phyloP scores from a whole-genome alignment of 345 rosid genomes.

The Lagerstroemia speciosa region DNA sequence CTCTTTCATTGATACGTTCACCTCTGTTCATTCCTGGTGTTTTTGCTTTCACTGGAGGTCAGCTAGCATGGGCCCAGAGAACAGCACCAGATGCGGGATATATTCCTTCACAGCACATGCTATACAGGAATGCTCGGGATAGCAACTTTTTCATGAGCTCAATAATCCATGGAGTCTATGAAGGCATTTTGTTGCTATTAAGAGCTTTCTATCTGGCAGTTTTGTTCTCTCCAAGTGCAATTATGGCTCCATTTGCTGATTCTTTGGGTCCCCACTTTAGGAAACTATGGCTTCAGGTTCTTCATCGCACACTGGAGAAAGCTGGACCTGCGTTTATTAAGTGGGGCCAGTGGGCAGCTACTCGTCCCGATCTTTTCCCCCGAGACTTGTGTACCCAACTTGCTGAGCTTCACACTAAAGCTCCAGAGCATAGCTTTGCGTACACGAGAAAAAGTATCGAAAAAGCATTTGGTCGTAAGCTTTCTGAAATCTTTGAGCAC shows the following conservation, averaged over 20 bases:
- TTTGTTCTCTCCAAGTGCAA: conserved; percentile 66
- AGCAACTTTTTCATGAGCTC: conserved; percentile 49
- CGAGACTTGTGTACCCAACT: conserved; percentile 84
- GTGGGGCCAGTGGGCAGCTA: conserved; percentile 99
- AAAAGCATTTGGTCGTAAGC: conserved; percentile 82
- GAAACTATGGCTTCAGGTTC: conserved; percentile 53
- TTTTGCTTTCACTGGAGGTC: conserved; percentile 47
- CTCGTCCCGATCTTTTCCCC: conserved; percentile 89
- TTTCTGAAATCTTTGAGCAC: conserved; percentile 71
- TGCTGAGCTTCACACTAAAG: conserved; percentile 78
- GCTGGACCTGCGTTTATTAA: conserved; percentile 99
- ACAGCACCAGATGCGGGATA: conserved; percentile 25
- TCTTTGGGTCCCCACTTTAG: conserved; percentile 50
- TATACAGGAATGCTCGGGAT: conserved; percentile 46
- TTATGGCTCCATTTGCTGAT: conserved; percentile 69
- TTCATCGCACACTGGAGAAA: conserved; percentile 60
- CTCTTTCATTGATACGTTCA: conserved; percentile 61
- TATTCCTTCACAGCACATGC: conserved; percentile 39
- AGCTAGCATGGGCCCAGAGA: conserved; percentile 54
- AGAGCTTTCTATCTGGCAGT: conserved; percentile 65
- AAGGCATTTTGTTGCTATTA: conserved; percentile 47
- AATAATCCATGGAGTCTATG: conserved; percentile 32
- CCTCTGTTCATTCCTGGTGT: conserved; percentile 53
- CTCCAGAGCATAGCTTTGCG: conserved; percentile 87
- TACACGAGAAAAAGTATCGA: conserved; percentile 75